Percentiles rank a stretch among this genome's conserved stretches.
Evolutionary conservation across 148 eudicot species (phyloP).

Genomic region (Camellia sinensis): DNA sequence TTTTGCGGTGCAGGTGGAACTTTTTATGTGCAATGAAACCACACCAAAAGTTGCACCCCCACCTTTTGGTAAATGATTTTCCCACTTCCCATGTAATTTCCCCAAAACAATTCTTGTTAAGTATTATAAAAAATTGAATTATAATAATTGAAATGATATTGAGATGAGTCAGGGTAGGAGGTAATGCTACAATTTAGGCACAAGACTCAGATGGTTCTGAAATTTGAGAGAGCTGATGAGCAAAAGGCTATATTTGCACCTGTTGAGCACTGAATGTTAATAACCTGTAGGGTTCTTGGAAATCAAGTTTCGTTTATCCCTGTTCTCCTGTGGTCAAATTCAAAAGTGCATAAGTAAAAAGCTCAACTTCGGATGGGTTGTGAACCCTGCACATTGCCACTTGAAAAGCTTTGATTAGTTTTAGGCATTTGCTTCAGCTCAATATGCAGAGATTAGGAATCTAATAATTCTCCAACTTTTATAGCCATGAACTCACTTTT

Average conservation of each 20-base stretch:
- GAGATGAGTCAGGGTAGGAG: not conserved
- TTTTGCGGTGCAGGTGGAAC: too few relatives aligned
- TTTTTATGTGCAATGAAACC: too few relatives aligned
- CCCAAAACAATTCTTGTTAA: too few relatives aligned
- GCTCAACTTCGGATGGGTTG: not conserved
- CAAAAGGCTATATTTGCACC: not conserved
- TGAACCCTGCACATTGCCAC: not conserved
- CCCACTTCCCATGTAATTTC: too few relatives aligned
- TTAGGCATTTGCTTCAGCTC: not conserved
- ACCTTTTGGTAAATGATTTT: too few relatives aligned
- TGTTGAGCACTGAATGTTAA: constrained; percentile 2
- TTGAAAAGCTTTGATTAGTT: not conserved
- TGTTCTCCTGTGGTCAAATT: not conserved
- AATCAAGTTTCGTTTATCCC: not conserved
- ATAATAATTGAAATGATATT: not conserved
- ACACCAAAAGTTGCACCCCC: too few relatives aligned
- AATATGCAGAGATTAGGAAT: not conserved
- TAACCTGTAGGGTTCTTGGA: not conserved
- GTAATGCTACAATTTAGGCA: not conserved
- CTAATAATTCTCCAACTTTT: not conserved
- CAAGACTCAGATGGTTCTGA: not conserved
- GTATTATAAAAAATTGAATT: not conserved
- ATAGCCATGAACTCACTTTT: not conserved
- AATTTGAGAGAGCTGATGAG: not conserved
- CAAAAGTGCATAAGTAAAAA: too few relatives aligned